Base-by-base conservation (phyloP, 1,284 basidiomycete genomes). In the Ceratobasidium theobromae region DNA sequence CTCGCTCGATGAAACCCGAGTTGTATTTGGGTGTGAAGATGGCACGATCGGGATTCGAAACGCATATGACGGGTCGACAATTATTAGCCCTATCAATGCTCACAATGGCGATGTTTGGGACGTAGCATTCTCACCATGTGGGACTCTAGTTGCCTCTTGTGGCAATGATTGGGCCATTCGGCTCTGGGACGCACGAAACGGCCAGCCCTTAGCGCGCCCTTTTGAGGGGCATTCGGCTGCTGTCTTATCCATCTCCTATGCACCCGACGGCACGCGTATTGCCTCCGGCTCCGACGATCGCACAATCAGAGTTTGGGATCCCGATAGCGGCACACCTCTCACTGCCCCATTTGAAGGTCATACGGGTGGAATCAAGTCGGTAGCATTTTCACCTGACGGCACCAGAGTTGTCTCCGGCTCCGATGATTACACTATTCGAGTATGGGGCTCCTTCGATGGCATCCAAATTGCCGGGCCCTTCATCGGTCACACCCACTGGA, bases 161-260 rank as follows among this genome's bases (percentile, higher is more conserved):
- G 53, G 51, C n/a, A 5, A 35, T 14, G 51, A 79, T 69, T 77
- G 76, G 72, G 79, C 78, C 28, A 70, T 79, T 16, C 33, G 33
- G 4, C 5, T 11, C 16, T 53, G 52, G 52, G 52, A 38, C 21
- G 33, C 30, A 11, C 33, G n/a, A 4, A 18, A 12, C n/a, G 27
- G 32, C n/a, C 4, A 23, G 33, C n/a, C n/a, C 5, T 21, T 53
- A 38, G 33, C 18, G 14, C 5, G 8, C 4, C 25, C 14, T 27
- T 41, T 45, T 23, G 18, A 60, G 23, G 43, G 43, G 14, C 30
- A 60, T 21, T 18, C 25, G 4, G 4, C 14, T 4, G 30, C 4
- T 6, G 27, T 48, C 23, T 23, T 4, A 2, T 49, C 43, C 5
- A 8, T 35, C 3, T 6, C 43, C 14, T 48, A 4, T 14, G 18